Evolutionary conservation across 1,284 basidiomycete genomes (phyloP).

Genomic region (Mycosarcoma mackinlayi): DNA sequence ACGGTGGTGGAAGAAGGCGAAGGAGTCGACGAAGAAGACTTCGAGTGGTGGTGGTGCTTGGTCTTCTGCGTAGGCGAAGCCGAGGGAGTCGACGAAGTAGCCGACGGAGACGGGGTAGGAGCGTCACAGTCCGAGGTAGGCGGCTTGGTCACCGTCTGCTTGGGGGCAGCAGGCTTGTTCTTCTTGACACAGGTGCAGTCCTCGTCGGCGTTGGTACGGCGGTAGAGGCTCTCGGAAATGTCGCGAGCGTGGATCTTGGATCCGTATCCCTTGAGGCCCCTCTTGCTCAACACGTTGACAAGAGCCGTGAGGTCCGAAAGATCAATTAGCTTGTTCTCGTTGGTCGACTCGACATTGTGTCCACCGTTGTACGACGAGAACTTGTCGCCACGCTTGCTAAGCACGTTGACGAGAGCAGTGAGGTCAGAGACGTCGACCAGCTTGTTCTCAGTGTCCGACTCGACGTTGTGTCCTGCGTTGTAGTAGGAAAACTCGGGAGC

Average conservation of each 20-base stretch:
- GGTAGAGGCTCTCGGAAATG: constrained; percentile 38
- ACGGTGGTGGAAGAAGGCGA: background rate
- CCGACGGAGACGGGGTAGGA: constrained; percentile 3
- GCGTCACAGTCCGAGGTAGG: constrained; percentile 7
- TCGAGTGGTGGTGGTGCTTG: background rate
- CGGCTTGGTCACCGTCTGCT: constrained; percentile 12
- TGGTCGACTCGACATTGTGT: constrained; percentile 40
- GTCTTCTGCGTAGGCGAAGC: background rate
- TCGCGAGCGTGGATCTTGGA: constrained; percentile 39
- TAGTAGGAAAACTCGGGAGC: constrained; percentile 16
- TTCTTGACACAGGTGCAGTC: constrained; percentile 52
- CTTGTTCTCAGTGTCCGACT: constrained; percentile 39
- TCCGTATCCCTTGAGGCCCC: constrained; percentile 30
- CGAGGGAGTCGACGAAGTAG: constrained; percentile 5
- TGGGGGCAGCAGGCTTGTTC: constrained; percentile 30
- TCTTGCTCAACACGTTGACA: constrained; percentile 43
- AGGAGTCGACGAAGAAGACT: background rate
- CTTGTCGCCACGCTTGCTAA: constrained; percentile 8
- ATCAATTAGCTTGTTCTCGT: constrained; percentile 50
- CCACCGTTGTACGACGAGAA: constrained; percentile 35
- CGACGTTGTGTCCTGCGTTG: constrained; percentile 47
- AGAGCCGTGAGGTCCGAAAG: constrained; percentile 39
- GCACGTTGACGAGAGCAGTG: constrained; percentile 29
- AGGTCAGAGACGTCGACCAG: constrained; percentile 41
- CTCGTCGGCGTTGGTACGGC: constrained; percentile 43